Evolutionary conservation across 257 asterid species (phyloP).

Genomic region (Solanum bulbocastanum): DNA sequence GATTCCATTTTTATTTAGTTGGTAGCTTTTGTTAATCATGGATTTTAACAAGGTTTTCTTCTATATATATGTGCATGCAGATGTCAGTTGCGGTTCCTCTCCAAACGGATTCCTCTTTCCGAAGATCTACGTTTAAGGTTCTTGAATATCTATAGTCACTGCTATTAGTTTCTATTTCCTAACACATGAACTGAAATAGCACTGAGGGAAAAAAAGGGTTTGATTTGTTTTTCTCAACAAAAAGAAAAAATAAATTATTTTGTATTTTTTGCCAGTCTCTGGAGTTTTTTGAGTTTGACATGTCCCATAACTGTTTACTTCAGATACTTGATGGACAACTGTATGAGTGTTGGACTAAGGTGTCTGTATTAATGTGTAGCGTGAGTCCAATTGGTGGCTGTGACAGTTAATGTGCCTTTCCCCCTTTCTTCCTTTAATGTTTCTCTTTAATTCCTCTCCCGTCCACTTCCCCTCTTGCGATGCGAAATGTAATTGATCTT

Average conservation of each 20-base stretch:
- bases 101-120: conserved; percentile 25
- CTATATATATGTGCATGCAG: conserved; percentile 19
- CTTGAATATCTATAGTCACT: neutral
- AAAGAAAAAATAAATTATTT: neutral
- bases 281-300: neutral
- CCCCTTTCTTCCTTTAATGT: neutral
- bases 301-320: neutral
- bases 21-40: neutral
- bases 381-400: neutral
- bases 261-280: neutral
- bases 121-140: conserved; percentile 46
- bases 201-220: neutral
- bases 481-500: neutral
- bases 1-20: neutral
- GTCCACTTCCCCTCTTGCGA: too few relatives aligned
- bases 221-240: neutral
- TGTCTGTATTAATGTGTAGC: neutral
- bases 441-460: too few relatives aligned
- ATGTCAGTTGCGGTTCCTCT: conserved; percentile 36
- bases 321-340: neutral
- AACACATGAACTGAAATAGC: neutral
- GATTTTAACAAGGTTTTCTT: neutral
- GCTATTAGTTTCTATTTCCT: neutral
- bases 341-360: neutral
- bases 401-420: neutral